phyloP scores from a whole-genome alignment of 495 filamentous ascomycete species.

The Parachaetomium inaequale region DNA sequence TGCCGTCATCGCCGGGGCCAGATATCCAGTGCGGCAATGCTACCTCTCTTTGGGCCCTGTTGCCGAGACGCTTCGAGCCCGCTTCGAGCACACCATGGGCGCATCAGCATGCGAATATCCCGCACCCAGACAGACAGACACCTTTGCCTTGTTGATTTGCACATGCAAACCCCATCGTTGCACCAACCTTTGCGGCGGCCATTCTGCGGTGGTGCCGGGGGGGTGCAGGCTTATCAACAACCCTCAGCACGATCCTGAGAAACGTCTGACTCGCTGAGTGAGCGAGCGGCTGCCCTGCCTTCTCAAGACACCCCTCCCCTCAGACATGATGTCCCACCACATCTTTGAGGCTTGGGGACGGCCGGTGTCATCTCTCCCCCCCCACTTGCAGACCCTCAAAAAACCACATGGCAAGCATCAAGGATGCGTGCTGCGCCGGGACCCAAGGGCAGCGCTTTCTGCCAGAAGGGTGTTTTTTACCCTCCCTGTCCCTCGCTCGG shows the following conservation, averaged over 20 bases:
- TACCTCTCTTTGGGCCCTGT: not conserved
- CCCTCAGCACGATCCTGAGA: constrained; percentile 5
- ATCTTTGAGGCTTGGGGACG: constrained; percentile 26
- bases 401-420: constrained; percentile 49
- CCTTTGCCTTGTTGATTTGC: constrained; percentile 22
- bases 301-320: constrained; percentile 26
- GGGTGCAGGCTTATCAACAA: constrained; percentile 1
- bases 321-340: constrained; percentile 16
- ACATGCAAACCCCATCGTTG: constrained; percentile 29
- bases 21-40: not conserved
- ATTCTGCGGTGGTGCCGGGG: constrained; percentile 4
- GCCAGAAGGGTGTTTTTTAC: constrained; percentile 22
- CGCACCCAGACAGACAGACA: constrained; percentile 23
- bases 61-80: constrained; percentile 6
- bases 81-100: constrained; percentile 18
- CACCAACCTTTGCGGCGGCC: constrained; percentile 27
- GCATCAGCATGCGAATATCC: constrained; percentile 32
- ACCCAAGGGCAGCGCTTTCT: constrained; percentile 21
- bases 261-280: constrained; percentile 35
- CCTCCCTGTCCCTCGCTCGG: constrained; percentile 10
- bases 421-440: constrained; percentile 30
- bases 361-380: constrained; percentile 27
- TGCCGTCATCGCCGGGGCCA: constrained; percentile 29
- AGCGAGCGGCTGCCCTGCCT: constrained; percentile 20
- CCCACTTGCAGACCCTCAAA: constrained; percentile 33